Conservation (phyloP, 352 stramenopile species). For the Plasmopara halstedii region DNA sequence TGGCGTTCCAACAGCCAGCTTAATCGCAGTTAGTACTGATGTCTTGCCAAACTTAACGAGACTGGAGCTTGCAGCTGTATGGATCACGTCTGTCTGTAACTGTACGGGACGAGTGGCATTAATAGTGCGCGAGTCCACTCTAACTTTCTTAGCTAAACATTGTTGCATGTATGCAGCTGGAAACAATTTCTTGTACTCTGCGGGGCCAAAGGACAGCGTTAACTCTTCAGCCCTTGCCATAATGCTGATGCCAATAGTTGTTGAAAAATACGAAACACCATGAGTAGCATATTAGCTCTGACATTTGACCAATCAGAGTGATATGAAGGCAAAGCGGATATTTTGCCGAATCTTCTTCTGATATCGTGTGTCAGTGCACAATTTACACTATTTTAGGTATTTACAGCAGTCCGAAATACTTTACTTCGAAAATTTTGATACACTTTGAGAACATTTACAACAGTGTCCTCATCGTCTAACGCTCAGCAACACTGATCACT, state of each 20-base stretch:
- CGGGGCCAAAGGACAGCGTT: slow-evolving; percentile 48
- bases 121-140: slow-evolving; percentile 47
- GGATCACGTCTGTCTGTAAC: slow-evolving; percentile 57
- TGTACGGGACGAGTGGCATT: slow-evolving; percentile 41
- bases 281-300: too few species aligned
- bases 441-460: too few species aligned
- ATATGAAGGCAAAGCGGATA: too few species aligned
- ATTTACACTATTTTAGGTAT: too few species aligned
- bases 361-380: too few species aligned
- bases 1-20: slow-evolving; percentile 65
- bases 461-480: too few species aligned
- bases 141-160: slow-evolving; percentile 53
- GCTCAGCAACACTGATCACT: too few species aligned
- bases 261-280: too few species aligned
- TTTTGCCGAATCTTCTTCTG: too few species aligned
- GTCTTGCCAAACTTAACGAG: slow-evolving; percentile 73
- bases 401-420: too few species aligned
- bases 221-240: slow-evolving; percentile 1
- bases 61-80: slow-evolving; percentile 56
- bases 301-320: too few species aligned
- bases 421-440: too few species aligned
- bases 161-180: slow-evolving; percentile 57
- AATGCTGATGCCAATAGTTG: background rate
- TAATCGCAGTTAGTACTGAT: slow-evolving; percentile 60
- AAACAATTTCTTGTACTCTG: slow-evolving; percentile 74